These are phyloP conservation scores for Ophioceras dolichostomum DNA, from an alignment of 2,329 filamentous ascomycete genomes.

Conservation along the genomic window DNA sequence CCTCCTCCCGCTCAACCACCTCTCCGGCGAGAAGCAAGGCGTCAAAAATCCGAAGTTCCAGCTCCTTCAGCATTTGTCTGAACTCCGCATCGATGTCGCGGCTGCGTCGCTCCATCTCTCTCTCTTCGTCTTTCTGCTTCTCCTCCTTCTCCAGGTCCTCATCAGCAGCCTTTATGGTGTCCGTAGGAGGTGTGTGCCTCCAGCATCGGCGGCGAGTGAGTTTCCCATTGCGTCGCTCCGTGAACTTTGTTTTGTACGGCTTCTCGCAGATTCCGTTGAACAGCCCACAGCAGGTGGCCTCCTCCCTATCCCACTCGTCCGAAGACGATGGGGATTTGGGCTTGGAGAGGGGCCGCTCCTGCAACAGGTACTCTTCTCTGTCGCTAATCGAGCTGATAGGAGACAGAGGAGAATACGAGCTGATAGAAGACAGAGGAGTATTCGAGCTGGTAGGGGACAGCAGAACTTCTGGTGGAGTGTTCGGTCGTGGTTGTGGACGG, in stretches of 20 bases:
- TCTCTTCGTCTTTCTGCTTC: neutral
- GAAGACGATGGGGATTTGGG: neutral
- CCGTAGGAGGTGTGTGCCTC: too few species aligned
- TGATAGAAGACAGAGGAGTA: too few species aligned
- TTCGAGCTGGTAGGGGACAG: too few species aligned
- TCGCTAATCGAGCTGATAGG: too few species aligned
- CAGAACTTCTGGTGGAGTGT: neutral
- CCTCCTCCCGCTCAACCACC: neutral
- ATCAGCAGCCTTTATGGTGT: too few species aligned
- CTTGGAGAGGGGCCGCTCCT: neutral
- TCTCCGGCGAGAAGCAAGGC: neutral
- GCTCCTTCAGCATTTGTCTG: neutral
- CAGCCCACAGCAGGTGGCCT: neutral
- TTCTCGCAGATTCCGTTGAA: too few species aligned
- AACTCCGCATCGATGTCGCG: neutral
- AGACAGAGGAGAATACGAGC: too few species aligned
- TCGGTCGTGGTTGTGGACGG: neutral
- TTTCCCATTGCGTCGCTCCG: neutral
- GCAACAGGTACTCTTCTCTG: neutral
- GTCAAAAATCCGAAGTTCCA: neutral
- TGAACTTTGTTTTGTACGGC: neutral
- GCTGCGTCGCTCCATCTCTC: neutral
- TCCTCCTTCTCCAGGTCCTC: too few species aligned
- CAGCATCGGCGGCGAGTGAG: too few species aligned
- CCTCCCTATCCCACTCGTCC: neutral